Base-by-base conservation (phyloP, 371 early-diverging fungal genomes). In the Saksenaea vasiformis region DNA sequence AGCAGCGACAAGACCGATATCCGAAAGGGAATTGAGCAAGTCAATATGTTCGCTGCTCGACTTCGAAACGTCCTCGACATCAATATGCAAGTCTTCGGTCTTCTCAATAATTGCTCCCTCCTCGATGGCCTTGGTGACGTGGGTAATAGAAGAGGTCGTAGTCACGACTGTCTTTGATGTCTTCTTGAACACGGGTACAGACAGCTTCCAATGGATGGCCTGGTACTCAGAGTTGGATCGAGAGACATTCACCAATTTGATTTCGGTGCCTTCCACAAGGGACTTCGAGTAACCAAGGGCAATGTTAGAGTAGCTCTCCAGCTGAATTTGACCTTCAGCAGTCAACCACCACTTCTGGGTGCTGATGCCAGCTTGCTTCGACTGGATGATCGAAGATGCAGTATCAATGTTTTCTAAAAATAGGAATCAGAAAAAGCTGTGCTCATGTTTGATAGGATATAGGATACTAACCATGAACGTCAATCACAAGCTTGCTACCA, bases 401-500 rank as follows among this genome's bases (percentile, higher is more conserved):
- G 64, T 28, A 28, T 54, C 58, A 44, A 74, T 60, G 35, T 60
- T 62, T 26, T 69, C 78, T 76, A 58, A 14, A 66, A 15, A 37
- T 27, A 22, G 44, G 37, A 27, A 4, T 31, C 0, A 39, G 36
- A 22, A 36, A n/a, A 4, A 39, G 14, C 39, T 15, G 15, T 43
- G 4, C 53, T 47, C 39, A 31, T 2, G 44, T 43, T 24, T 43
- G 27, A 13, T n/a, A 11, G 17, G 9, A 22, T 36, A 14, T 47
- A 24, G 28, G 1, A 36, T 56, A 35, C 43, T 62, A 73, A 77
- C 80, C 80, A 58, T 73, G 47, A 28, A 78, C 55, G 39, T 68
- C 72, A 36, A 85, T 65, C 1, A 78, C 82, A 64, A 68, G 66
- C 14, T 77, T 74, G 57, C 66, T 80, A 19, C 80, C 81, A 63